phyloP scores from a whole-genome alignment of 2,329 filamentous ascomycete genomes.

The Hypoxylon sp. region DNA sequence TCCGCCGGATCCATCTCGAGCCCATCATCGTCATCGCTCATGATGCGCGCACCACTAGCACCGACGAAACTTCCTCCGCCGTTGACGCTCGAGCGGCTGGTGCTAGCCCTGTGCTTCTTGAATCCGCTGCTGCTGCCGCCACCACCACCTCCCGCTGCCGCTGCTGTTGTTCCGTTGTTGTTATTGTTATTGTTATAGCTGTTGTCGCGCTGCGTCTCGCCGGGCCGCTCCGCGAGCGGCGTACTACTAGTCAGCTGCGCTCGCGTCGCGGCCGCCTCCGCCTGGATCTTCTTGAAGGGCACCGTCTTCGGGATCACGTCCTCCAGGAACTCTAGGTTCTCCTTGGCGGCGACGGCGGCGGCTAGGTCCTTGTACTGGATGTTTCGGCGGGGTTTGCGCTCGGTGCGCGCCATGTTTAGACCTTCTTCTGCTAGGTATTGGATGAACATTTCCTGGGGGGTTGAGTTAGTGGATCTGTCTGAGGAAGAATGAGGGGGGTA shows the following conservation, averaged over 20 bases:
- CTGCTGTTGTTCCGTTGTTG: conserved; percentile 40
- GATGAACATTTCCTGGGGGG: conserved; percentile 89
- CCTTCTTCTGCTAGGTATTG: conserved; percentile 87
- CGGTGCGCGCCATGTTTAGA: conserved; percentile 87
- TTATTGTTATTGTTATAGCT: too few species aligned
- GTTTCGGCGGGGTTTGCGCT: conserved; percentile 90
- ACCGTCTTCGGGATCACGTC: conserved; percentile 90
- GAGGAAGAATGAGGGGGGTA: conserved; percentile 2
- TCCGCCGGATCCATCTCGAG: conserved; percentile 56
- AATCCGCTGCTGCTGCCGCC: conserved; percentile 45
- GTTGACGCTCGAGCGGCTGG: conserved; percentile 39
- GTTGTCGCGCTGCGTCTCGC: conserved; percentile 40
- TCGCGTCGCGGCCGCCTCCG: conserved; percentile 61
- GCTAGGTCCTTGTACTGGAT: conserved; percentile 97
- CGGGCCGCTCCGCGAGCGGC: conserved; percentile 40
- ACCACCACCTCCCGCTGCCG: conserved; percentile 40
- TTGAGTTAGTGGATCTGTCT: not conserved
- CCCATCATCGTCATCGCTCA: conserved; percentile 42
- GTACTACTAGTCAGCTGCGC: conserved; percentile 55
- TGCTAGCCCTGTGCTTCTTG: conserved; percentile 51
- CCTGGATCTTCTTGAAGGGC: conserved; percentile 81
- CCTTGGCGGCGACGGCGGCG: conserved; percentile 83
- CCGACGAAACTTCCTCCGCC: conserved; percentile 38
- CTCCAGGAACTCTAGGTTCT: conserved; percentile 93
- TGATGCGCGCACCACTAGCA: conserved; percentile 43